phyloP scores from a whole-genome alignment of 139 green algal species.

The Edaphochlamys debaryana region DNA sequence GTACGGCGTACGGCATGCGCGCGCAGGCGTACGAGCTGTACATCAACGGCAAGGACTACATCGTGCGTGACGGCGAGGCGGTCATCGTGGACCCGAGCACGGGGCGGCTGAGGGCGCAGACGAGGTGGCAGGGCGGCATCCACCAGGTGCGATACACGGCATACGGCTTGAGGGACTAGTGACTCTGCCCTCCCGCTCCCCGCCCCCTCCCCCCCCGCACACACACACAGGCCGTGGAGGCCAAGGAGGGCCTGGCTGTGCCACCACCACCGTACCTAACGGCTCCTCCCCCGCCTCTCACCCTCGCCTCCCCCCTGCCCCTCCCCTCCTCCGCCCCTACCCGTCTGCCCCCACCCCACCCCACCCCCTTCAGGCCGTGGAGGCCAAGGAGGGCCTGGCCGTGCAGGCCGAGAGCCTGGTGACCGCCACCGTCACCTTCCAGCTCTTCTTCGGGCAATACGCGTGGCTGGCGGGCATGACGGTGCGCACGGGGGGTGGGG shows the following conservation, averaged over 20 bases:
- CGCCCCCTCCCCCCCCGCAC: too few species aligned
- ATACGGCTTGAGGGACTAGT: too few species aligned
- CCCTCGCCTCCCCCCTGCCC: too few species aligned
- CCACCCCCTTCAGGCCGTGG: slow-evolving; percentile 77
- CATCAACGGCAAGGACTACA: slow-evolving; percentile 90
- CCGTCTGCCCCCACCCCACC: too few species aligned
- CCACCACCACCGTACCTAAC: not conserved
- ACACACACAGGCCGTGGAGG: slow-evolving; percentile 96
- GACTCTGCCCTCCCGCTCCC: too few species aligned
- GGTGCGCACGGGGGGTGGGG: not conserved
- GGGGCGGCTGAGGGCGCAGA: slow-evolving; percentile 71
- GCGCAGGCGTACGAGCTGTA: slow-evolving; percentile 95
- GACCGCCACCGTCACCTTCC: slow-evolving; percentile 66
- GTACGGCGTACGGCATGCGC: not conserved
- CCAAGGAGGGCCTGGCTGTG: slow-evolving; percentile 91
- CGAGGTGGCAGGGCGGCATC: slow-evolving; percentile 81
- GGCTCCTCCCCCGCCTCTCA: not conserved
- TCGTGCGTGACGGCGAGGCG: slow-evolving; percentile 84
- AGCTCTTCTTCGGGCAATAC: slow-evolving; percentile 64
- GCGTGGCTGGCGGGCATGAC: slow-evolving; percentile 39
- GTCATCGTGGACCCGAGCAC: slow-evolving; percentile 81
- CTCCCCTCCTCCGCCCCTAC: too few species aligned
- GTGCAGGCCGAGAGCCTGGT: slow-evolving; percentile 53
- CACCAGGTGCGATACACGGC: slow-evolving; percentile 59
- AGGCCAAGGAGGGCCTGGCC: slow-evolving; percentile 96